Conservation (phyloP, 176 grass and related monocot species). For the Lolium multiflorum region DNA sequence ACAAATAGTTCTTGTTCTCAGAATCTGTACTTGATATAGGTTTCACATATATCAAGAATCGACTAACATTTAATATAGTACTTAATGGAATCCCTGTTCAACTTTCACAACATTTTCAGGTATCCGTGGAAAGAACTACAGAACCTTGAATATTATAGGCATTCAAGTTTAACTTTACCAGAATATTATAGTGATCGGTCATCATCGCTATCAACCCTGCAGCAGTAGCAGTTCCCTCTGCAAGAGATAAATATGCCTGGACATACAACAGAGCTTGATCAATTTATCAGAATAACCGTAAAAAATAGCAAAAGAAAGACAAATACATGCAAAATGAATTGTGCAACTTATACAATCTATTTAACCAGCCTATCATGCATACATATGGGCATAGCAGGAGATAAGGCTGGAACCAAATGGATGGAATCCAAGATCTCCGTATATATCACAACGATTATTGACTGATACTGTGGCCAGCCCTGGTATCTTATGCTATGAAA, state of each 20-base stretch:
- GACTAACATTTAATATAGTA: neutral
- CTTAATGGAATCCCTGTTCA: conserved; percentile 1
- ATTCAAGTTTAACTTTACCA: conserved; percentile 69
- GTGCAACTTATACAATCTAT: conserved; percentile 5
- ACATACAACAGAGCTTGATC: conserved; percentile 49
- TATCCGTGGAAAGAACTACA: conserved; percentile 26
- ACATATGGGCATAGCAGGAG: neutral
- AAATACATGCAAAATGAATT: conserved; percentile 14
- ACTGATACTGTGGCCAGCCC: neutral
- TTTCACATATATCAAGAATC: conserved; percentile 16
- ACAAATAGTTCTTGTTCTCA: conserved; percentile 26
- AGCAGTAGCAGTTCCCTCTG: conserved; percentile 87
- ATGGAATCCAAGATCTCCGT: neutral
- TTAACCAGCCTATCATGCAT: conserved; percentile 12
- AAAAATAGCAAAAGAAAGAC: conserved; percentile 23
- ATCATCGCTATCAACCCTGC: conserved; percentile 97
- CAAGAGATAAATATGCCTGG: conserved; percentile 97
- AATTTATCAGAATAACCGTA: conserved; percentile 22
- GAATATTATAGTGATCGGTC: conserved; percentile 93
- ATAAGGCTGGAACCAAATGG: neutral
- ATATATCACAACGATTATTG: neutral
- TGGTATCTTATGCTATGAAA: conserved; percentile 13
- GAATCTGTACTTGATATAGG: conserved; percentile 7
- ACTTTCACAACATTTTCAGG: neutral
- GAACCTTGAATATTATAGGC: neutral